A percentile compares a stretch with the other conserved stretches of the same genome.
Conservation (phyloP, 306 rosid genomes). For the Malus orientalis region DNA sequence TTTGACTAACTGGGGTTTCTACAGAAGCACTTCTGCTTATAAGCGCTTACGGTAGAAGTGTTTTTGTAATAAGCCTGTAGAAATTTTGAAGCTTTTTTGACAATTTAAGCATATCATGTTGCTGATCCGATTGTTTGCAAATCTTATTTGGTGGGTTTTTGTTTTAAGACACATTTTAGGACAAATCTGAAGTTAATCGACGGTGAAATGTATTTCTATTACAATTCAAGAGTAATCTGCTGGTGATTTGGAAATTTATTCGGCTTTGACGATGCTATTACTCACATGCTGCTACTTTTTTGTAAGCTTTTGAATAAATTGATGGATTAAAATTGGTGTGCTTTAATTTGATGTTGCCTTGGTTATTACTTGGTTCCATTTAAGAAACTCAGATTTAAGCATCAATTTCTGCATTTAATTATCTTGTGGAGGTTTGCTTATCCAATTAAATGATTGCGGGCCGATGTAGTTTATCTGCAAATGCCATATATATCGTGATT, state of each 20-base stretch:
- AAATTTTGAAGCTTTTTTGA: not conserved
- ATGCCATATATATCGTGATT: not conserved
- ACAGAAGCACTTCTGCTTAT: not conserved
- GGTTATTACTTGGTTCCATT: not conserved
- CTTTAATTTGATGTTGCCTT: not conserved
- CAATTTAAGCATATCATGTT: not conserved
- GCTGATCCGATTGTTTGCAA: not conserved
- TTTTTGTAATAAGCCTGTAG: not conserved
- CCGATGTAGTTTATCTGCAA: not conserved
- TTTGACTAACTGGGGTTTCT: not conserved
- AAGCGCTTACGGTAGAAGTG: not conserved
- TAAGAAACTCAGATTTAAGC: not conserved
- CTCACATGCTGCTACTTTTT: not conserved
- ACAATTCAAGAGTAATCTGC: not conserved
- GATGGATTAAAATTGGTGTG: not conserved
- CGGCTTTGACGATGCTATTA: too few relatives aligned
- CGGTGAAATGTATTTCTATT: not conserved
- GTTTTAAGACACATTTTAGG: not conserved
- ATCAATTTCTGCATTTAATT: not conserved
- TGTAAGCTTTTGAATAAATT: not conserved
- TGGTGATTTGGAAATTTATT: not conserved
- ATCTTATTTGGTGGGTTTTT: not conserved
- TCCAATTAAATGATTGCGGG: not conserved
- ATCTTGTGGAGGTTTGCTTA: not conserved
- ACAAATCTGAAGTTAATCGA: not conserved